A percentile compares a stretch with the other conserved stretches of the same genome.
Conservation (phyloP, 176 grass and related monocot species). For the Themeda triandra region DNA sequence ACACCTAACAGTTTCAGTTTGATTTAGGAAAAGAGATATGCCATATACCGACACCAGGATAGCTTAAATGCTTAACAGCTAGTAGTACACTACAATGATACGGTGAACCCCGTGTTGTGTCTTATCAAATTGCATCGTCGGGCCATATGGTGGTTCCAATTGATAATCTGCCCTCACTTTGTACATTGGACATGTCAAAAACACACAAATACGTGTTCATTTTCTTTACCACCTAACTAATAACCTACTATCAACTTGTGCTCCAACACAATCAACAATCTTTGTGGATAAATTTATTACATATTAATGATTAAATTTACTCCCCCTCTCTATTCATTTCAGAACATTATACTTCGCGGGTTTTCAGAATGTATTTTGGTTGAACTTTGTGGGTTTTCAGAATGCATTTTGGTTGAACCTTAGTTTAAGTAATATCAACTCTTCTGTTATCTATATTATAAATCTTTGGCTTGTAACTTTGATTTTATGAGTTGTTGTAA, state of each 20-base stretch:
- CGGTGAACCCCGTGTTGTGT: not conserved
- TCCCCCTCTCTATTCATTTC: too few species aligned
- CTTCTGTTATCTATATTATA: too few species aligned
- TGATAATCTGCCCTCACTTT: not conserved
- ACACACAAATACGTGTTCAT: not conserved
- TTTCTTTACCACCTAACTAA: not conserved
- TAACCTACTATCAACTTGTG: not conserved
- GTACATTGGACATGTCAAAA: not conserved
- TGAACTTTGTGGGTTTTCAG: too few species aligned
- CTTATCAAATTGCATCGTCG: not conserved
- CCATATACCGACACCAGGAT: not conserved
- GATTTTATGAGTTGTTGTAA: too few species aligned
- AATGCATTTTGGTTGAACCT: too few species aligned
- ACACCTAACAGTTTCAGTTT: slow-evolving; percentile 21
- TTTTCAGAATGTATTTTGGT: too few species aligned
- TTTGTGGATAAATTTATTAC: too few species aligned
- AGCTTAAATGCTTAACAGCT: not conserved
- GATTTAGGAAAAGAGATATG: not conserved
- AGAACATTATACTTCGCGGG: too few species aligned
- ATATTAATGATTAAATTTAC: too few species aligned
- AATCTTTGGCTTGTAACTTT: too few species aligned
- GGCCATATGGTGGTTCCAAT: not conserved
- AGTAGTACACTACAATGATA: not conserved
- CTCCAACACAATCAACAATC: too few species aligned
- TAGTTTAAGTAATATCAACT: too few species aligned